Evolutionary conservation across 257 asterid genomes (phyloP).

Genomic region (Paraleonurus japonicus): DNA sequence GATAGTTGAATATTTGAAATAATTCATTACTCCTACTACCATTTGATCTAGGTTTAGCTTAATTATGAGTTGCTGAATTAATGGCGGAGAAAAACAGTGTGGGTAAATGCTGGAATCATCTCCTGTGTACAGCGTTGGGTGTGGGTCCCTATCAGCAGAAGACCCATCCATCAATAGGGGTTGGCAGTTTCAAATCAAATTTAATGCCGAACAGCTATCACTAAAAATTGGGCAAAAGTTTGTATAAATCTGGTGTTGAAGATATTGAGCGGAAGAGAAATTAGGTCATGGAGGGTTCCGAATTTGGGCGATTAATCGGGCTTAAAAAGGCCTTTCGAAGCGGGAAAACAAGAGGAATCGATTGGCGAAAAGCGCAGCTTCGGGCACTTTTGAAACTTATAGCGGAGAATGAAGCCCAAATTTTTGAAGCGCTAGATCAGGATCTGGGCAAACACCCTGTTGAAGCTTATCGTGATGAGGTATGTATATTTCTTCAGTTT

Average conservation of each 20-base stretch:
- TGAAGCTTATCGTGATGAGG: conserved; percentile 94
- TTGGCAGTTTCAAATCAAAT: conserved; percentile 6
- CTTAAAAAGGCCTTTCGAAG: conserved; percentile 50
- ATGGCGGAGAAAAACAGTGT: not conserved
- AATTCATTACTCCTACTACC: not conserved
- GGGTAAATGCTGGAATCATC: not conserved
- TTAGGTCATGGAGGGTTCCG: conserved; percentile 36
- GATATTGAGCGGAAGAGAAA: not conserved
- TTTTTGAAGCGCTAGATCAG: conserved; percentile 61
- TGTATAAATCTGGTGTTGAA: not conserved
- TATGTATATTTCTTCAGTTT: conserved; percentile 29
- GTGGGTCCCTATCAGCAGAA: not conserved
- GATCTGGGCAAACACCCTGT: conserved; percentile 88
- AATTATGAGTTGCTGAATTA: not conserved
- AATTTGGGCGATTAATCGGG: conserved; percentile 34
- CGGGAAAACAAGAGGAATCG: conserved; percentile 63
- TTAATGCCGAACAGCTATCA: not conserved
- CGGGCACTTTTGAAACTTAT: conserved; percentile 56
- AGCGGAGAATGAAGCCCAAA: conserved; percentile 59
- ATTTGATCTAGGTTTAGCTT: too few relatives aligned
- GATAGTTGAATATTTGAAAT: too few relatives aligned
- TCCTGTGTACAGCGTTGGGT: not conserved
- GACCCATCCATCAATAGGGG: not conserved
- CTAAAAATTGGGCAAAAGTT: not conserved
- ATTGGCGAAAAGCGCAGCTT: conserved; percentile 83